These are phyloP conservation scores for Punica granatum DNA, from an alignment of 345 rosid species.

Conservation along the genomic window DNA sequence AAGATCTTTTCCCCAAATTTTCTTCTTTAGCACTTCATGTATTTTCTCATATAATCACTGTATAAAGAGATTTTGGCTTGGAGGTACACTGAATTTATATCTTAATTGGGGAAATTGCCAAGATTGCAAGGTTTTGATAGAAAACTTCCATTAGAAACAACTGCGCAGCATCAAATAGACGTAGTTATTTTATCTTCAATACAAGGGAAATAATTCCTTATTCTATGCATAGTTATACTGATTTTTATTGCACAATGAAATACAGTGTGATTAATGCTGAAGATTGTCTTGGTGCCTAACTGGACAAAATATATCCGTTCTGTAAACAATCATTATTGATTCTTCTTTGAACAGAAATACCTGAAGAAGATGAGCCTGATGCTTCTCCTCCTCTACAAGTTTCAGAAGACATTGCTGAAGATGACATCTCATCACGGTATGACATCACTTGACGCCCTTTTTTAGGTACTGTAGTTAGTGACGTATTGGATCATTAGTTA, in stretches of 20 bases:
- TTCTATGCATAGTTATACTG: not conserved
- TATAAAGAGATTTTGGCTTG: not conserved
- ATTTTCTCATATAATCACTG: not conserved
- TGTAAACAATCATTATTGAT: not conserved
- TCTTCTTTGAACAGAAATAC: conserved; percentile 7
- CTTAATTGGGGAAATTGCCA: not conserved
- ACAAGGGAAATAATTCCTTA: too few relatives aligned
- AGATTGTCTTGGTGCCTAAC: not conserved
- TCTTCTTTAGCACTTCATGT: not conserved
- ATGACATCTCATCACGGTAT: conserved; percentile 84
- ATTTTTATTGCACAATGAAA: not conserved
- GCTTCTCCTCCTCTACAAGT: conserved; percentile 47
- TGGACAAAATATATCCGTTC: not conserved
- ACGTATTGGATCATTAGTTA: not conserved
- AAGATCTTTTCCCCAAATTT: not conserved
- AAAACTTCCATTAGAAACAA: too few relatives aligned
- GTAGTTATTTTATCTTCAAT: not conserved
- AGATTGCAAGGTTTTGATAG: too few relatives aligned
- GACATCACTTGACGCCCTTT: not conserved
- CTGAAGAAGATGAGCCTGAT: conserved; percentile 51
- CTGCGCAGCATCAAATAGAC: not conserved
- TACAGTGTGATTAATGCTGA: not conserved
- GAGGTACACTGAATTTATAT: not conserved
- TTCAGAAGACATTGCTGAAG: conserved; percentile 67
- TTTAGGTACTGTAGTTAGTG: not conserved